A percentile compares a stretch with the other conserved stretches of the same genome.
Conservation (phyloP, 331 rosid species). For the Malus hybrid region DNA sequence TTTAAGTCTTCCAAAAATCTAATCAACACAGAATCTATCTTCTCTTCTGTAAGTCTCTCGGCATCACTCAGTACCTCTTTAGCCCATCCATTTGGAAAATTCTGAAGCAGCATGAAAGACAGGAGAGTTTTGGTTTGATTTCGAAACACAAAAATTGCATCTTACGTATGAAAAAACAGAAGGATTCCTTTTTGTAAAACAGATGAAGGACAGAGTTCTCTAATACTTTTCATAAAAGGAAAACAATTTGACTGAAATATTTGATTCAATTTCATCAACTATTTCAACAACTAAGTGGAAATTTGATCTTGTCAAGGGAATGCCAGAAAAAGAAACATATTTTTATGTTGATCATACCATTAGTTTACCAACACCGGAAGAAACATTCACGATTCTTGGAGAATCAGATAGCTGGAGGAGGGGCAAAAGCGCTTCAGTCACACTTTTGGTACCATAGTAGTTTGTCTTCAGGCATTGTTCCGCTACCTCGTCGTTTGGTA, state of each 20-base stretch:
- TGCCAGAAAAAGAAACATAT: not conserved
- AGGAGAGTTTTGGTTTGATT: not conserved
- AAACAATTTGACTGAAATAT: not conserved
- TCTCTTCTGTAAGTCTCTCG: constrained; percentile 32
- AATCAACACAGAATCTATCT: constrained; percentile 22
- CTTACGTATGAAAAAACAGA: too few species aligned
- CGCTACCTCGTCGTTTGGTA: constrained; percentile 8
- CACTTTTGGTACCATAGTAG: constrained; percentile 28
- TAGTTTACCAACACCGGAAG: not conserved
- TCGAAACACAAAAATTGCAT: not conserved
- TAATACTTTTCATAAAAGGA: not conserved
- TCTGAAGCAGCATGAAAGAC: constrained; percentile 12
- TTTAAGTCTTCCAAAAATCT: constrained; percentile 24
- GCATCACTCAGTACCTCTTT: constrained; percentile 28
- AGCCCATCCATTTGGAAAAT: constrained; percentile 26
- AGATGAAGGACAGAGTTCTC: not conserved
- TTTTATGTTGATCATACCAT: not conserved
- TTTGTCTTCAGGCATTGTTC: constrained; percentile 42
- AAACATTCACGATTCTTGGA: constrained; percentile 13
- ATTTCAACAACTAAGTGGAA: not conserved
- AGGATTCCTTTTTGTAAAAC: not conserved
- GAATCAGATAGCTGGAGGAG: constrained; percentile 6
- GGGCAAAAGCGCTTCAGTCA: constrained; percentile 5
- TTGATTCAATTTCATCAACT: not conserved
- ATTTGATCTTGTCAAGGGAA: not conserved